Evolutionary conservation across 495 filamentous ascomycete genomes (phyloP).

Genomic region (Mycothermus thermophilus): DNA sequence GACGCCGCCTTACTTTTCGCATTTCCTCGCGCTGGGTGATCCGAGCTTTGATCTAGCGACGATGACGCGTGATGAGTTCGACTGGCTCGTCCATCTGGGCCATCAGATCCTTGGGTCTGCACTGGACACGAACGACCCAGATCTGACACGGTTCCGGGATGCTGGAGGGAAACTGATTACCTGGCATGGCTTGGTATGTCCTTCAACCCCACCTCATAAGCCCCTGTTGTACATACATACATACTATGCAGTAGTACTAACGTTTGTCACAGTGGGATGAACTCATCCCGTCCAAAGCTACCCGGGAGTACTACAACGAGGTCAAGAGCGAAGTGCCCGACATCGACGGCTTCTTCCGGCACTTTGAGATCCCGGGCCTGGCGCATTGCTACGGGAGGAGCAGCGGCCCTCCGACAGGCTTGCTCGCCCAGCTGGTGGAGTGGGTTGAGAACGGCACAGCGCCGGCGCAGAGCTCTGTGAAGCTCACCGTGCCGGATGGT

Average conservation of each 20-base stretch:
- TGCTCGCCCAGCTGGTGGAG: conserved; percentile 17
- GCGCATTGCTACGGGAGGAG: conserved; percentile 18
- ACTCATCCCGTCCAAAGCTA: conserved; percentile 13
- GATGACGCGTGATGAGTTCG: conserved; percentile 11
- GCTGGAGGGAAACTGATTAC: conserved; percentile 32
- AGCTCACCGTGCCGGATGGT: conserved; percentile 6
- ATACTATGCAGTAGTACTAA: no score
- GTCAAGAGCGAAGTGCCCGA: conserved; percentile 8
- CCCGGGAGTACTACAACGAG: conserved; percentile 15
- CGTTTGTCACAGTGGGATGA: conserved; percentile 17
- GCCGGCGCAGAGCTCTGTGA: conserved; percentile 10
- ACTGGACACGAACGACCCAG: conserved; percentile 23
- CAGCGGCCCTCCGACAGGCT: conserved; percentile 10
- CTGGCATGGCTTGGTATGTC: conserved; percentile 32
- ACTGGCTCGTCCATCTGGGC: conserved; percentile 16
- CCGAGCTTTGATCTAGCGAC: conserved; percentile 5
- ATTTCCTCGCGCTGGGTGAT: conserved; percentile 13
- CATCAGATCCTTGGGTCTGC: conserved; percentile 19
- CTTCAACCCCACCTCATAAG: no score
- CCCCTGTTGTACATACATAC: no score
- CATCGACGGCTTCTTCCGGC: conserved; percentile 16
- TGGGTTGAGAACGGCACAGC: conserved; percentile 27
- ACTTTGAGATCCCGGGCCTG: conserved; percentile 21
- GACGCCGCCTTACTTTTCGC: conserved; percentile 4
- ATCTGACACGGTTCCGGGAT: no score